A percentile compares a stretch with the other conserved stretches of the same genome.
These are phyloP conservation scores for Penicillium sp. DNA, from an alignment of 2,329 filamentous ascomycete species.

Conservation along the genomic window DNA sequence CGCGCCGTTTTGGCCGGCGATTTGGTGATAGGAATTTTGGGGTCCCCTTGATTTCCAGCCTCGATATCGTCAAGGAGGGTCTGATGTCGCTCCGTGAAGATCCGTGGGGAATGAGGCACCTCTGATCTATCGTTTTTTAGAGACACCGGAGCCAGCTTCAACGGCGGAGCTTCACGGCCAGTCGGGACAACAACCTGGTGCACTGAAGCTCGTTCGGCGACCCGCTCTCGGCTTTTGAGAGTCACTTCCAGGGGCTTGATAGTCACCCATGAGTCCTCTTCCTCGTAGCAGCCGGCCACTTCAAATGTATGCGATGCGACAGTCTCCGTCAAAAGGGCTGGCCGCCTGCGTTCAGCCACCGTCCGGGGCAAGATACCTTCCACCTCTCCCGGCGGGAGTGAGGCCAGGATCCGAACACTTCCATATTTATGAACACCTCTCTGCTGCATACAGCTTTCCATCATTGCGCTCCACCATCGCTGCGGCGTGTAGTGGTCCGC, in stretches of 20 bases:
- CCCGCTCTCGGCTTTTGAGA: conserved; percentile 34
- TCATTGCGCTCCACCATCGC: conserved; percentile 62
- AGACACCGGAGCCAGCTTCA: conserved; percentile 35
- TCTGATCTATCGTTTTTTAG: conserved; percentile 23
- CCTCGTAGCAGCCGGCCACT: conserved; percentile 56
- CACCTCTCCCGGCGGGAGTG: conserved; percentile 69
- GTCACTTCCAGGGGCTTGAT: conserved; percentile 37
- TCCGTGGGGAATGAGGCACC: conserved; percentile 44
- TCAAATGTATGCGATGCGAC: conserved; percentile 53
- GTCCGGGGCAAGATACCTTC: conserved; percentile 64
- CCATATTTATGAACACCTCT: conserved; percentile 76
- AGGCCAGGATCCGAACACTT: conserved; percentile 77
- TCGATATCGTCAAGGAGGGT: conserved; percentile 22
- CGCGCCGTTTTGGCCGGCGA: conserved; percentile 23
- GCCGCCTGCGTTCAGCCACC: conserved; percentile 61
- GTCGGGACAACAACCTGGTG: conserved; percentile 39
- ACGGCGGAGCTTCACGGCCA: conserved; percentile 34
- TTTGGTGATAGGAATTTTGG: conserved; percentile 28
- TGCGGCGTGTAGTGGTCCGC: conserved; percentile 57
- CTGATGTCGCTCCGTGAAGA: conserved; percentile 45
- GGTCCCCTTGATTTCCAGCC: conserved; percentile 4
- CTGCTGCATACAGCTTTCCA: conserved; percentile 63
- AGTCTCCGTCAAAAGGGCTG: conserved; percentile 66
- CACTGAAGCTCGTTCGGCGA: conserved; percentile 38
- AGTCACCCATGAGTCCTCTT: conserved; percentile 27